Base-by-base conservation (phyloP, 2,329 filamentous ascomycete species). In the Botryotinia narcissicola region DNA sequence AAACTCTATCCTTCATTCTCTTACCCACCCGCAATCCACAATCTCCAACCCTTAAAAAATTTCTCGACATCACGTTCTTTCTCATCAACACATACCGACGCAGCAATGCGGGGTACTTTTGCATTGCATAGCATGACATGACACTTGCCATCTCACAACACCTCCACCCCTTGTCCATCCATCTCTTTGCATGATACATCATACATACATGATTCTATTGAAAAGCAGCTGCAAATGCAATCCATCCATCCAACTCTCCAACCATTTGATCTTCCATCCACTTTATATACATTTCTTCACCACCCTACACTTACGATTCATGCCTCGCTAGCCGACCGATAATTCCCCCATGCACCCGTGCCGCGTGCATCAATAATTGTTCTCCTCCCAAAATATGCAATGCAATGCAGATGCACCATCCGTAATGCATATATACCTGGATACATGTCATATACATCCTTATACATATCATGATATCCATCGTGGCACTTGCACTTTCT, bases 81-180 rank as follows among this genome's bases (percentile, higher is more conserved):
- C 61, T 6, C 37, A 42, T 54, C 48, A 62, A 62, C 40, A 63
- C 61, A 63, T 44, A 42, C n/a, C 61, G 61, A 63, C 61, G 37
- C 61, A 63, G 37, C 8, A 63, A 63, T 63, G 61, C 61, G 61
- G 61, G 61, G 61, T 63, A 63, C 61, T 42, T 44, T 2, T 62
- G 35, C 60, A 62, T 42, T 63, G 61, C 61, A 57, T 57, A 14
- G 4, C 51, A 57, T 57, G 51, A 57, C 51, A 57, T 57, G 51
- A 29, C 51, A 57, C 51, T 57, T 63, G 61, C 61, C 37, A 42
- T 42, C 61, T 63, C 61, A 63, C 25, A 44, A 63, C 25, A 40
- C 37, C 61, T 42, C 40, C 25, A 42, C 37, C 37, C 37, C 40
- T 63, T 12, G 12, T 44, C 61, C 37, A 63, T 63, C 32, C 61